Conservation (phyloP, 228 moss, liverwort and hornwort genomes). For the Sphagnum magellanicum region DNA sequence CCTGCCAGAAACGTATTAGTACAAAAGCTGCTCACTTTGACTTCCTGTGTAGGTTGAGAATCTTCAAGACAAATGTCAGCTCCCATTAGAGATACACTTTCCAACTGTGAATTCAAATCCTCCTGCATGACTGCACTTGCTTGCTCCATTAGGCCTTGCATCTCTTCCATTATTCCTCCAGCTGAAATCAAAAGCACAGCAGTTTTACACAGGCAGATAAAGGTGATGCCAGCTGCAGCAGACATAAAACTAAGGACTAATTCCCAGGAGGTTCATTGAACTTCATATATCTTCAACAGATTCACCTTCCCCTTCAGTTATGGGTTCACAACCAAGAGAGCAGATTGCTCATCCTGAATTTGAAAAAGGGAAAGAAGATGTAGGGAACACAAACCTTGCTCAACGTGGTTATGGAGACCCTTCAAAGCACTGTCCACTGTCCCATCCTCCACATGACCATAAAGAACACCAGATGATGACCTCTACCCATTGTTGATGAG, state of each 20-base stretch:
- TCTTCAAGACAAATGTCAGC: slow-evolving; percentile 16
- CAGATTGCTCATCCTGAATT: no score
- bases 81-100: slow-evolving; percentile 11
- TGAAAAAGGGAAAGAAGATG: neutral
- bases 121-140: slow-evolving; percentile 45
- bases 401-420: slow-evolving; percentile 35
- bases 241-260: neutral
- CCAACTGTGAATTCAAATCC: slow-evolving; percentile 27
- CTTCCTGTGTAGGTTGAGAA: neutral
- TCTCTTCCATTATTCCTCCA: slow-evolving; percentile 26
- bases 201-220: neutral
- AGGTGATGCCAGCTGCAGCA: neutral
- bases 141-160: slow-evolving; percentile 30
- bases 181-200: slow-evolving; percentile 13
- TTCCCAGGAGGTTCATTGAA: neutral
- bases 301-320: neutral
- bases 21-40: slow-evolving; percentile 7
- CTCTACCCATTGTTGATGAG: no score
- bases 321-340: neutral
- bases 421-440: slow-evolving; percentile 53
- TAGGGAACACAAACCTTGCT: slow-evolving; percentile 15
- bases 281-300: no score
- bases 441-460: neutral
- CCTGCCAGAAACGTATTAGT: neutral
- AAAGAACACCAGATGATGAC: no score